Percentiles rank a stretch among this genome's conserved stretches.
These are phyloP conservation scores for Arabidopsis suecica DNA, from an alignment of 345 rosid species.

Conservation along the genomic window DNA sequence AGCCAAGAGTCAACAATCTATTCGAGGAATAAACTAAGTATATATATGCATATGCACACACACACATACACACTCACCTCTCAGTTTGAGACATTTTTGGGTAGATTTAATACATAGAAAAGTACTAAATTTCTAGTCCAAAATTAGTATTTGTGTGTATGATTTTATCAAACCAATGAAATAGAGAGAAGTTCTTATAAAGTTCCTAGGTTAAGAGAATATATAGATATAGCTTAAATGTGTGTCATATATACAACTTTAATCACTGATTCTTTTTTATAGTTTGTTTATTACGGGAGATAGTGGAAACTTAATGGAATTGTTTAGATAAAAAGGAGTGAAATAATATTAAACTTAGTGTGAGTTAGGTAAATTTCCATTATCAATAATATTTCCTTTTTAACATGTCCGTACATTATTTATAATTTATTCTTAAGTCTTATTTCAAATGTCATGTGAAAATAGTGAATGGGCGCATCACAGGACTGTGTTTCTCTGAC, in stretches of 20 bases:
- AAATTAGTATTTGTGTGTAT: slow-evolving; percentile 21
- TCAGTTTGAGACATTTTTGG: slow-evolving; percentile 40
- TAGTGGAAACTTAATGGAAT: slow-evolving; percentile 45
- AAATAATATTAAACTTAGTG: slow-evolving; percentile 35
- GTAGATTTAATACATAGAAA: slow-evolving; percentile 24
- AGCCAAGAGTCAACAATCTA: slow-evolving; percentile 54
- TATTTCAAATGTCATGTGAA: slow-evolving; percentile 34
- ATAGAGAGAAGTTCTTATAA: slow-evolving; percentile 32
- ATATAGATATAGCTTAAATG: slow-evolving; percentile 29
- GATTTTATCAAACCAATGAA: slow-evolving; percentile 31
- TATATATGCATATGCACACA: slow-evolving; percentile 28
- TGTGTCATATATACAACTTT: not conserved
- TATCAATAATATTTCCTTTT: slow-evolving; percentile 38
- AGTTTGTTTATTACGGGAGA: slow-evolving; percentile 7
- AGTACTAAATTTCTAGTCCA: slow-evolving; percentile 35
- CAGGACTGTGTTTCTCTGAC: slow-evolving; percentile 40
- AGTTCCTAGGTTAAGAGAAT: slow-evolving; percentile 45
- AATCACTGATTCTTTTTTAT: slow-evolving; percentile 6
- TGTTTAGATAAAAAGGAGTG: slow-evolving; percentile 38
- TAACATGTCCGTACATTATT: slow-evolving; percentile 39
- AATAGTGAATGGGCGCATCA: slow-evolving; percentile 33
- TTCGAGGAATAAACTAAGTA: slow-evolving; percentile 47
- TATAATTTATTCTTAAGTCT: not conserved
- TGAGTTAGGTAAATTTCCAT: slow-evolving; percentile 46
- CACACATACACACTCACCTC: slow-evolving; percentile 39